These are phyloP conservation scores for Escallonia rubra DNA, from an alignment of 129 eudicot species.

Conservation along the genomic window DNA sequence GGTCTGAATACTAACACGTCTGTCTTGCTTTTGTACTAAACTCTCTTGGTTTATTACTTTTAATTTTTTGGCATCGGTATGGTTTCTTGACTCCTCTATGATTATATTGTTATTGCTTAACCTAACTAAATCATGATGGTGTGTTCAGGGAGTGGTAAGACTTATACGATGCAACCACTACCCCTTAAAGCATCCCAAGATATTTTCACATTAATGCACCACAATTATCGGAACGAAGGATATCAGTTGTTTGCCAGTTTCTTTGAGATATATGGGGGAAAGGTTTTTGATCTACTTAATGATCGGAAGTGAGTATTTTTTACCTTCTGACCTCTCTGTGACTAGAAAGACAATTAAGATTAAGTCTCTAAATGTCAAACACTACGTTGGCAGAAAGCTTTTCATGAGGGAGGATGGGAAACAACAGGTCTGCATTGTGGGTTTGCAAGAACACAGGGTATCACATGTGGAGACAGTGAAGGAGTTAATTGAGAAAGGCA, in stretches of 20 bases:
- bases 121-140: too few species aligned
- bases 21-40: too few species aligned
- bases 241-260: conserved; percentile 65
- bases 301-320: conserved; percentile 50
- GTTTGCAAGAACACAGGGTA: conserved; percentile 61
- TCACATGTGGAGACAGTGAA: conserved; percentile 40
- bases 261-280: conserved; percentile 82
- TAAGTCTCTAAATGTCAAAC: not conserved
- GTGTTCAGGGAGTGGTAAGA: conserved; percentile 70
- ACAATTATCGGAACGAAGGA: conserved; percentile 52
- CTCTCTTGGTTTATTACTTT: not conserved
- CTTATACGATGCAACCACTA: conserved; percentile 78
- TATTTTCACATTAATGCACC: conserved; percentile 49
- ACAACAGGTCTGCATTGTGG: conserved; percentile 80
- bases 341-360: too few species aligned
- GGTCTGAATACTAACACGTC: too few species aligned
- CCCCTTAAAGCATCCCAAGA: conserved; percentile 72
- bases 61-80: not conserved
- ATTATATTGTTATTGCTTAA: not conserved
- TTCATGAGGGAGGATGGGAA: conserved; percentile 86
- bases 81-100: not conserved
- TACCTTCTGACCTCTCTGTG: too few species aligned
- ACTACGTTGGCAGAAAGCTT: conserved; percentile 37
- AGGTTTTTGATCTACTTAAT: conserved; percentile 66
- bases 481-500: conserved; percentile 70